Evolutionary conservation across 495 filamentous ascomycete genomes (phyloP), one percentile per base, ranked within the genome.

Genomic region (Penicillium herquei): DNA sequence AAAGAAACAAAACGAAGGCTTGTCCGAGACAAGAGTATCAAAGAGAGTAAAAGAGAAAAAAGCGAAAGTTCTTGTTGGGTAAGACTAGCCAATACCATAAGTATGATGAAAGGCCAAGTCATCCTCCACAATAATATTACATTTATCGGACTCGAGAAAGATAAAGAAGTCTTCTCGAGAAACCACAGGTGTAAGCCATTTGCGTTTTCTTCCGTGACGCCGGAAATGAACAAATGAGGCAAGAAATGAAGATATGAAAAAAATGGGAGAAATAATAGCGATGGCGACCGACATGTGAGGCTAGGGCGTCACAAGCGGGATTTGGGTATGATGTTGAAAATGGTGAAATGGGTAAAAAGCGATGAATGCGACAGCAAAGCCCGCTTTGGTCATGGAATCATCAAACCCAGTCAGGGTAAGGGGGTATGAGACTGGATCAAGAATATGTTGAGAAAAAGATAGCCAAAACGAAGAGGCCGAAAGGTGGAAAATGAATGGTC

Each of bases 331-430:
- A 26, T 26, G 21, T 26, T 26, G 21, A 26, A 26, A 26, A 26
- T 26, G 21, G 21, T 1, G 21, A 26, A 26, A 26, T 26, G 1
- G 43, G 1, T 13, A 33, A 57, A 43, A 58, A 52, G 48, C 59
- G 59, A 63, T 61, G 58, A 75, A 26, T 26, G 65, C 61, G 69
- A 78, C 69, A 63, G 62, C 68, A 77, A 78, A 77, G 75, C 75
- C 75, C 57, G 75, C 75, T 77, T 77, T 73, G 71, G 73, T 77
- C 72, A 67, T 73, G 51, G 51, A 62, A 56, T 68, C 65, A 61
- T 75, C 68, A 65, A 26, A 42, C 31, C 53, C 58, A 59, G 51
- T 60, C 64, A 69, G 61, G 49, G 49, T 56, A 37, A 67, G 62
- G 43, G 52, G 59, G 59, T 63, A 59, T 56, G 37, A 41, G 64